Percentiles rank a stretch among this genome's conserved stretches.
phyloP scores from a whole-genome alignment of 2,329 filamentous ascomycete genomes.

The Colletotrichum plurivorum region DNA sequence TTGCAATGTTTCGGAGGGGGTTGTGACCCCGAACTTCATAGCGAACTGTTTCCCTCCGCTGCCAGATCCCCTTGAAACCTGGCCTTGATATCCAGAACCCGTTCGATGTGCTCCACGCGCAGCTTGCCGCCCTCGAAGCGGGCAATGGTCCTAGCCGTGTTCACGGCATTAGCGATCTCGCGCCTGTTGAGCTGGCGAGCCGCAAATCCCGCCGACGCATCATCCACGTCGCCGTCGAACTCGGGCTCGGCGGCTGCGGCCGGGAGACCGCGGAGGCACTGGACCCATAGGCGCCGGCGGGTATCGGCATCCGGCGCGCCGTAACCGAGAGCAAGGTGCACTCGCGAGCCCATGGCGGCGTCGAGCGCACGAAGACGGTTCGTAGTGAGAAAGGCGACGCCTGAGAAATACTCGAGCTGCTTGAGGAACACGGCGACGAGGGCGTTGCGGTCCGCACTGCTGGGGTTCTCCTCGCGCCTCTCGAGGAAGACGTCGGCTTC shows the following conservation, averaged over 20 bases:
- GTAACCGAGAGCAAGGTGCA: conserved; percentile 62
- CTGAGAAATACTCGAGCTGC: conserved; percentile 90
- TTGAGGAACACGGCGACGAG: conserved; percentile 56
- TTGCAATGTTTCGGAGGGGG: too few relatives aligned
- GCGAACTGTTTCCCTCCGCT: background rate
- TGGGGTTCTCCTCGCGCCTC: background rate
- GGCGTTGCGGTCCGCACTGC: background rate
- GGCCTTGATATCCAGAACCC: background rate
- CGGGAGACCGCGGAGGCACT: background rate
- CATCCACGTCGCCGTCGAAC: background rate
- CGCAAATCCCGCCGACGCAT: background rate
- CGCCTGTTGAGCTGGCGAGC: background rate
- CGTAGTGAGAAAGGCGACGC: conserved; percentile 90
- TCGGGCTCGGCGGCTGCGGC: background rate
- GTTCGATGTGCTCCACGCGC: background rate
- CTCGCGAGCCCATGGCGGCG: conserved; percentile 53
- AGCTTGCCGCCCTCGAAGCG: background rate
- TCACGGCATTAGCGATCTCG: conserved; percentile 12
- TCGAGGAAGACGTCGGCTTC: conserved; percentile 11
- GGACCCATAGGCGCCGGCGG: background rate
- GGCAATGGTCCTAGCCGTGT: conserved; percentile 3
- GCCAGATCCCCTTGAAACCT: background rate
- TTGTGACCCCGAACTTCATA: background rate
- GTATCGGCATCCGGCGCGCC: background rate
- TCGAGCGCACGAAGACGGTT: conserved; percentile 76